Evolutionary conservation across 2,329 filamentous ascomycete genomes (phyloP).

Genomic region (Pyrenophora tritici-repentis): DNA sequence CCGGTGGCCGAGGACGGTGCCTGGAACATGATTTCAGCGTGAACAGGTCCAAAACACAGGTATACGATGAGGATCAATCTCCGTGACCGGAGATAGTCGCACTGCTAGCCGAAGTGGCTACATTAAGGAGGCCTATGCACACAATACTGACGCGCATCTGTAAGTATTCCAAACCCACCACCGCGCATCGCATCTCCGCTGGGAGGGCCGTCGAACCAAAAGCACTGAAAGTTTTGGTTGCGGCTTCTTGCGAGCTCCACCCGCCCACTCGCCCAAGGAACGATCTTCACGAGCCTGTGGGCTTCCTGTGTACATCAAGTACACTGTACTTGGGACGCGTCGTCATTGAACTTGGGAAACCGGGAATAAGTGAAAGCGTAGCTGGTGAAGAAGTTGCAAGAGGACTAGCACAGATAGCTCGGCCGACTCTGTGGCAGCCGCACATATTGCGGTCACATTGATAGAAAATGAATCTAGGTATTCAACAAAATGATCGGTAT

Average conservation of each 20-base stretch:
- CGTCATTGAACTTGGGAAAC: too few species aligned
- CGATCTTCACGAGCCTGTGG: too few species aligned
- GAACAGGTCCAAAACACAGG: background rate
- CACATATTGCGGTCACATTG: too few species aligned
- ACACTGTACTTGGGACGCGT: too few species aligned
- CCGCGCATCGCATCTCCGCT: background rate
- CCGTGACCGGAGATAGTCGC: background rate
- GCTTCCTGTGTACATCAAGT: too few species aligned
- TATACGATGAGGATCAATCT: background rate
- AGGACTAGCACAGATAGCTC: too few species aligned
- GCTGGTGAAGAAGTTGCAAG: too few species aligned
- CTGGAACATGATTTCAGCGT: background rate
- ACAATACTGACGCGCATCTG: constrained; percentile 1
- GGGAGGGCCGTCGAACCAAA: background rate
- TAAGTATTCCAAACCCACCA: background rate
- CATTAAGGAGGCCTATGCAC: background rate
- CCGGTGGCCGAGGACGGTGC: background rate
- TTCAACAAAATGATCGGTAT: constrained; percentile 1
- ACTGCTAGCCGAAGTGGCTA: background rate
- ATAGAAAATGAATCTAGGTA: too few species aligned
- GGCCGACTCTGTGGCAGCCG: too few species aligned
- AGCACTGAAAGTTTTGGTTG: background rate
- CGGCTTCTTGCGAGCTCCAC: background rate
- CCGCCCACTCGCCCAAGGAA: background rate
- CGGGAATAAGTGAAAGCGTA: too few species aligned